Evolutionary conservation across 2,329 filamentous ascomycete species (phyloP).

Genomic region (Coleophoma cylindrospora): DNA sequence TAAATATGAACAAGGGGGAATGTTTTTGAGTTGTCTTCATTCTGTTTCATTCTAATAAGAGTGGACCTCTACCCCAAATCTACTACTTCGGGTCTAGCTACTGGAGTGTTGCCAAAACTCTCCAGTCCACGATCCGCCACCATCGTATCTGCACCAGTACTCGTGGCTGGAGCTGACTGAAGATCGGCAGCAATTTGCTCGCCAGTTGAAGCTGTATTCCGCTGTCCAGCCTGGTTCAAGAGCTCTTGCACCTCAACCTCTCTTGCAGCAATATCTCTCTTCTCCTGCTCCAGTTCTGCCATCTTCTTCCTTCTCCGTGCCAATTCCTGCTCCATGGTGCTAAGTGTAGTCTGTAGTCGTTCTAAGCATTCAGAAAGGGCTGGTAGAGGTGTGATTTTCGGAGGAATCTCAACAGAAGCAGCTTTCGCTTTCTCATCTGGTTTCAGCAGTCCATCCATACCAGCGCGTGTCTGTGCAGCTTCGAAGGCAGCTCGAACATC

Average conservation of each 20-base stretch:
- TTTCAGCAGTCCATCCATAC: conserved; percentile 67
- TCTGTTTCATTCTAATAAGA: no score
- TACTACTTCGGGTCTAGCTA: conserved; percentile 19
- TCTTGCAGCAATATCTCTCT: conserved; percentile 59
- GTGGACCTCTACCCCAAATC: conserved; percentile 19
- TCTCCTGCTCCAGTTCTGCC: conserved; percentile 63
- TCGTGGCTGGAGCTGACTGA: conserved; percentile 7
- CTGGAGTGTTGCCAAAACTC: conserved; percentile 33
- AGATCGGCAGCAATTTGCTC: conserved; percentile 35
- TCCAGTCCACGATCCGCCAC: conserved; percentile 28
- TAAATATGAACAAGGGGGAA: no score
- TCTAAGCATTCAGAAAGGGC: conserved; percentile 64
- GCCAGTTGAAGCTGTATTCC: conserved; percentile 54
- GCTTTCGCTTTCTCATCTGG: conserved; percentile 33
- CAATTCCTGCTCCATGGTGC: conserved; percentile 58
- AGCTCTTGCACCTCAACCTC: conserved; percentile 77
- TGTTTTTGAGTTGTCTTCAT: no score
- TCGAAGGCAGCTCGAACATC: conserved; percentile 80
- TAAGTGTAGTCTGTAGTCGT: conserved; percentile 55
- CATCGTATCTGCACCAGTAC: conserved; percentile 6
- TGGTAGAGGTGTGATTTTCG: conserved; percentile 74
- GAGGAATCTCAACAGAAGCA: conserved; percentile 20
- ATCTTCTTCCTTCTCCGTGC: conserved; percentile 56
- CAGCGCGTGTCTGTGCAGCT: conserved; percentile 76
- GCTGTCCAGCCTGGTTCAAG: conserved; percentile 74